A percentile compares a stretch with the other conserved stretches of the same genome.
These are phyloP conservation scores for Cytospora piceae DNA, from an alignment of 2,329 filamentous ascomycete genomes.

Conservation along the genomic window DNA sequence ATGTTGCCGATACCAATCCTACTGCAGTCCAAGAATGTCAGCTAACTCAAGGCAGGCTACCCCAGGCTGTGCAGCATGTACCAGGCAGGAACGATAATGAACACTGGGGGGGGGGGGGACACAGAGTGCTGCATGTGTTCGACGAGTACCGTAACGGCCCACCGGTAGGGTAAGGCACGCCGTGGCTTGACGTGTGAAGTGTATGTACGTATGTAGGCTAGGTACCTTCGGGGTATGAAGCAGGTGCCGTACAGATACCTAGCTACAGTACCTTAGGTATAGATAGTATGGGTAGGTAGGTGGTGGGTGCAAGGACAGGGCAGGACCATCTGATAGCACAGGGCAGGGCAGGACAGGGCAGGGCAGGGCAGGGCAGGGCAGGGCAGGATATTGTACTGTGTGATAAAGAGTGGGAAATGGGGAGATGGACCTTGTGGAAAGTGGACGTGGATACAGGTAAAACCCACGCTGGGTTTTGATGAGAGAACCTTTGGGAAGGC, in stretches of 20 bases:
- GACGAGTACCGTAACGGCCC: slow-evolving; percentile 7
- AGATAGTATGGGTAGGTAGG: not conserved
- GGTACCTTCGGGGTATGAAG: not conserved
- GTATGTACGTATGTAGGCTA: too few species aligned
- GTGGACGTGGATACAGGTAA: slow-evolving; percentile 1
- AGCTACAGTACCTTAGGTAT: not conserved
- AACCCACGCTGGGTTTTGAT: not conserved
- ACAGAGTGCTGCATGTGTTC: slow-evolving; percentile 9
- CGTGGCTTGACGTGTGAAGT: slow-evolving; percentile 16
- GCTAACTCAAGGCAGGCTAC: slow-evolving; percentile 16
- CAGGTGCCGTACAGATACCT: not conserved
- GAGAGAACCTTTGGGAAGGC: not conserved
- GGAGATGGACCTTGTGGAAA: slow-evolving; percentile 4
- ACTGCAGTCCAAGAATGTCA: slow-evolving; percentile 19
- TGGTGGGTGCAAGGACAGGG: slow-evolving; percentile 25
- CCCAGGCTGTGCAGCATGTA: slow-evolving; percentile 11
- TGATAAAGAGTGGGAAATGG: not conserved
- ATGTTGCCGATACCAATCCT: slow-evolving; percentile 13
- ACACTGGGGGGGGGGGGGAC: not conserved
- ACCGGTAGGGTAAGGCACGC: slow-evolving; percentile 6
- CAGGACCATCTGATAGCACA: not conserved
- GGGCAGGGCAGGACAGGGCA: slow-evolving; percentile 2
- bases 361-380: slow-evolving; percentile 1
- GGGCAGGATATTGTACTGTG: not conserved
- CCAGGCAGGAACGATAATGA: not conserved